Evolutionary conservation across 176 grass and related monocot genomes (phyloP), one percentile per base, ranked within the genome.

Genomic region (Chloris gayana): DNA sequence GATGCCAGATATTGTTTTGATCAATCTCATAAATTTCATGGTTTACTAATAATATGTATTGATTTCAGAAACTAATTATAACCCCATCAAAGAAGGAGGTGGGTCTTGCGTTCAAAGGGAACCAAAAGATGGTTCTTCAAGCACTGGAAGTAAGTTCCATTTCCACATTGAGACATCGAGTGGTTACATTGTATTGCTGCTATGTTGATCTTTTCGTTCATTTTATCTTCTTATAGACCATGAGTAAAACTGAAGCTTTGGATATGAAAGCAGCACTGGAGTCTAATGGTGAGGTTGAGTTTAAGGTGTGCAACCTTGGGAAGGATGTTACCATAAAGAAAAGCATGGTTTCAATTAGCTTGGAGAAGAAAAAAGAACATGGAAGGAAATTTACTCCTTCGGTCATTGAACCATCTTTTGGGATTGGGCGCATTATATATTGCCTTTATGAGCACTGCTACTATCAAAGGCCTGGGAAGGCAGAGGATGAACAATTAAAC

Each of bases 41-140:
- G 53, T 76, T 85, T 75, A 18, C 35, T 79, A 77, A 33, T 84
- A 73, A 70, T 15, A 69, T 61, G 31, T 60, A 76, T 63, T 33
- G 51, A 82, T 77, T 92, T 74, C 82, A 95, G 96, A 98, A 98
- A 38, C 60, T 98, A 71, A 81, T 98, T 78, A 88, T 98, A 86
- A 91, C 88, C 17, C 96, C 96, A 71, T 98, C 96, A 77, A 98
- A 98, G 81, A 95, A 95, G 80, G 96, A 98, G 25, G 82, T 98
- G 39, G 96, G 92, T 57, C 92, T 95, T 87, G 92, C 90, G 3
- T 98, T 98, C 59, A 98, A 98, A 86, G 96, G 92, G 21, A 89
- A 56, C 71, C 96, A 98, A 63, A 95, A 83, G 79, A 88, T 88
- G 92, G 86, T 98, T 25, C 70, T 98, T 72, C 90, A 91, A 88